Evolutionary conservation across 2,329 filamentous ascomycete species (phyloP), one percentile per base, ranked within the genome.

Genomic region (Colletotrichum gigasporum): DNA sequence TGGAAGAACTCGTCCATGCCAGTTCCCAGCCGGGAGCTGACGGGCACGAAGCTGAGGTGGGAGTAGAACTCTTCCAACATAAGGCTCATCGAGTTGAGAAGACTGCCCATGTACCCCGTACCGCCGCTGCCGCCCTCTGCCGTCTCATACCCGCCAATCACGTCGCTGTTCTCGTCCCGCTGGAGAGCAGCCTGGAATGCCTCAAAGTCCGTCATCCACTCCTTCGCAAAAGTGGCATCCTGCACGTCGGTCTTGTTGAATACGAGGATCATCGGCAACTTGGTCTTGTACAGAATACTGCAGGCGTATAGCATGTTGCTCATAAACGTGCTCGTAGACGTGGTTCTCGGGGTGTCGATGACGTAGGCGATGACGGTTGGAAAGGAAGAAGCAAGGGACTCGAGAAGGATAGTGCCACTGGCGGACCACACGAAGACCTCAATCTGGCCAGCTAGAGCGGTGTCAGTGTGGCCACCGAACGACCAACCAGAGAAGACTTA

Each of bases 201-300:
- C 69, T 99, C 96, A 73, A 97, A 99, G 77, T 99, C 95, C 5
- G 94, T 97, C 96, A 99, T 99, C 96, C 96, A 99, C 75, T 98
- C 94, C 80, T 95, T 96, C 1, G 94, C 96, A 73, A 97, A 97
- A 24, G 87, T 86, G 0, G 94, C 93, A 72, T 96, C 91, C 76
- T 97, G 93, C 41, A 97, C 93, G 73, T 99, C 96, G 0, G 94
- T 97, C 82, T 99, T 99, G 84, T 99, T 99, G 85, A 99, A 98
- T 10, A 99, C 96, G 7, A 99, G 82, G 56, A 99, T 96, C 96
- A 99, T 99, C 22, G 96, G 96, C 0, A 99, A 84, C 76, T 97
- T 97, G 2, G 95, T 98, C 83, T 98, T 98, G 87, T 99, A 99
- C 14, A 99, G 87, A 68, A 99, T 99, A 65, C 92, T 97, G 84